Evolutionary conservation across 1,284 basidiomycete genomes (phyloP).

Genomic region (Ceratobasidium theobromae): DNA sequence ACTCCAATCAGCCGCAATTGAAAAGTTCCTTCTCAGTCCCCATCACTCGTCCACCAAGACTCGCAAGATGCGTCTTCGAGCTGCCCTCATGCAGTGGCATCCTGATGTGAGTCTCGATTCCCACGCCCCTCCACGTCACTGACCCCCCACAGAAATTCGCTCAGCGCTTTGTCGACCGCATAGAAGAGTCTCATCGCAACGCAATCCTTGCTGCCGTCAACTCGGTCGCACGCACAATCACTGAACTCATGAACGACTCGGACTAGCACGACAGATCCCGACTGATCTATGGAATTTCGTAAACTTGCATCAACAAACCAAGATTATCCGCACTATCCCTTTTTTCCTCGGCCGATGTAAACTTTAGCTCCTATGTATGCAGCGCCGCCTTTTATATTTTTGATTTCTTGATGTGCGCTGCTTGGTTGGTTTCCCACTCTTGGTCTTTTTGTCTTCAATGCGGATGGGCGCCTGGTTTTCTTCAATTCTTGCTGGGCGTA

Average conservation of each 20-base stretch:
- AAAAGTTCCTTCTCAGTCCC: conserved; percentile 57
- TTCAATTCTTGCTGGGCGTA: too few species aligned
- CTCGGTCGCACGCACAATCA: conserved; percentile 27
- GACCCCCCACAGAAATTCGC: conserved; percentile 22
- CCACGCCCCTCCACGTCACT: neutral
- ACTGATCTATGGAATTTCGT: too few species aligned
- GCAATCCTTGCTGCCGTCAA: conserved; percentile 28
- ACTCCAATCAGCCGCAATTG: conserved; percentile 42
- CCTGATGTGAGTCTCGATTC: conserved; percentile 51
- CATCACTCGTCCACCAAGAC: conserved; percentile 47
- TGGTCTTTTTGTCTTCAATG: neutral
- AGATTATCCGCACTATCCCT: too few species aligned
- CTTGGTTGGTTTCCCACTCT: neutral
- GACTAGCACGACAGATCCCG: conserved; percentile 2
- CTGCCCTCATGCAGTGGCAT: conserved; percentile 67
- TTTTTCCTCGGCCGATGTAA: neutral
- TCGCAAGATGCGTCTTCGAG: conserved; percentile 56
- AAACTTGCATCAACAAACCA: too few species aligned
- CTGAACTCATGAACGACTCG: conserved; percentile 20
- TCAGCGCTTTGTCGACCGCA: conserved; percentile 18
- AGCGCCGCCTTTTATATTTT: neutral
- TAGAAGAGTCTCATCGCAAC: conserved; percentile 28
- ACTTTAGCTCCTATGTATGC: neutral
- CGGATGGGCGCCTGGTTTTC: too few species aligned
- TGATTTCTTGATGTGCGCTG: neutral